Evolutionary conservation across 768 basidiomycete species (phyloP).

Genomic region (Mycena latifolia): DNA sequence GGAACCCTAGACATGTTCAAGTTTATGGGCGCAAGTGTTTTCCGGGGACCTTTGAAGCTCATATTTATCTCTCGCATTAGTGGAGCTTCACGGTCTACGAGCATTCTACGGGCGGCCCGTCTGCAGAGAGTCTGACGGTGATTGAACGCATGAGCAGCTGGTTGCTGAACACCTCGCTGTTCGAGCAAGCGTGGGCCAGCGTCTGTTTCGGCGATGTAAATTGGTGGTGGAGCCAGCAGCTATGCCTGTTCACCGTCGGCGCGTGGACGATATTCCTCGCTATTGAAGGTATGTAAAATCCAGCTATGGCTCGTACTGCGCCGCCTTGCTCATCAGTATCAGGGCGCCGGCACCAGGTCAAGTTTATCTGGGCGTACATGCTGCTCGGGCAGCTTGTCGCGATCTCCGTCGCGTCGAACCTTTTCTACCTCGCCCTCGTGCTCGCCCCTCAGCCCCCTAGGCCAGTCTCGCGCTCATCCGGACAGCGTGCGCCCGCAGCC

Average conservation of each 20-base stretch:
- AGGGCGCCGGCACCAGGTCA: conserved; percentile 57
- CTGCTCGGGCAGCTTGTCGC: conserved; percentile 77
- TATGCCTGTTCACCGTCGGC: conserved; percentile 71
- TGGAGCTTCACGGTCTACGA: conserved; percentile 70
- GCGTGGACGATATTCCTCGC: conserved; percentile 66
- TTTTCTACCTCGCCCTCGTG: conserved; percentile 69
- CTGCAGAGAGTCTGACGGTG: conserved; percentile 8
- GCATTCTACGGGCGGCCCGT: too few relatives aligned
- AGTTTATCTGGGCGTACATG: conserved; percentile 76
- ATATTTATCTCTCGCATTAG: conserved; percentile 39
- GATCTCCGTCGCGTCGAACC: conserved; percentile 72
- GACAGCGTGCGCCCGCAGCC: conserved; percentile 35
- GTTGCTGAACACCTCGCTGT: conserved; percentile 66
- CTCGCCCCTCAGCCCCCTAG: conserved; percentile 43
- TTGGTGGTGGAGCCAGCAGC: conserved; percentile 82
- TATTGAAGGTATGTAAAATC: conserved; percentile 58
- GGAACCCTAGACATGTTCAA: conserved; percentile 56
- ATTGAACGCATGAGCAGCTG: conserved; percentile 59
- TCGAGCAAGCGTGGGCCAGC: conserved; percentile 68
- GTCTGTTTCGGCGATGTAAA: conserved; percentile 59
- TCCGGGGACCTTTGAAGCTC: background rate
- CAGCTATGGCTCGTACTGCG: too few relatives aligned
- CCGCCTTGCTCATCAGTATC: too few relatives aligned
- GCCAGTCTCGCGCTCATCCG: background rate
- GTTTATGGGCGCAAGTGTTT: conserved; percentile 53